Evolutionary conservation across 352 stramenopile species (phyloP).

Genomic region (Hyaloperonospora brassicae): DNA sequence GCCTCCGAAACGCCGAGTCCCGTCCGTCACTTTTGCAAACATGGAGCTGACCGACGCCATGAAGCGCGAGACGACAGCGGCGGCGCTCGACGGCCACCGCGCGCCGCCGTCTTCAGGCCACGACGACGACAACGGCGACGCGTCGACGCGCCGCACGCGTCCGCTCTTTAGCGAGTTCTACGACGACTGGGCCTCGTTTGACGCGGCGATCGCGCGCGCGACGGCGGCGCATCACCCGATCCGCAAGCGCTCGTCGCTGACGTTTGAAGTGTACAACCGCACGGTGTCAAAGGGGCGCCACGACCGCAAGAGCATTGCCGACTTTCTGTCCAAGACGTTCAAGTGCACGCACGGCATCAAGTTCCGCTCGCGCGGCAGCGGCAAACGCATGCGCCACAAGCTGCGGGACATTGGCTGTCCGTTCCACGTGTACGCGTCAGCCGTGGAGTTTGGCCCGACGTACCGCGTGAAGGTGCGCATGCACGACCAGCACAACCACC

Average conservation of each 20-base stretch:
- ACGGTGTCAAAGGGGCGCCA: slow-evolving; percentile 79
- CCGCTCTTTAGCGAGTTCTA: slow-evolving; percentile 70
- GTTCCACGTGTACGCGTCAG: slow-evolving; percentile 74
- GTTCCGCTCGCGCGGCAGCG: slow-evolving; percentile 62
- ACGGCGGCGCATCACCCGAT: slow-evolving; percentile 67
- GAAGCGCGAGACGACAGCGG: slow-evolving; percentile 7
- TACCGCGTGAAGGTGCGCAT: slow-evolving; percentile 69
- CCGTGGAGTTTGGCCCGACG: slow-evolving; percentile 46
- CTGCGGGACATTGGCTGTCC: slow-evolving; percentile 64
- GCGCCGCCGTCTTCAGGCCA: background rate
- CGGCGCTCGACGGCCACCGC: slow-evolving; percentile 3
- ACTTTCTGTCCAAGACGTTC: slow-evolving; percentile 77
- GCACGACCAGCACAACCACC: slow-evolving; percentile 73
- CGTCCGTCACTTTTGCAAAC: background rate
- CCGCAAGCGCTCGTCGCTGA: slow-evolving; percentile 74
- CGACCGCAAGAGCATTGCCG: slow-evolving; percentile 61
- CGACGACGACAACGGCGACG: background rate
- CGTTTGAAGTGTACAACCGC: slow-evolving; percentile 82
- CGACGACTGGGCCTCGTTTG: slow-evolving; percentile 65
- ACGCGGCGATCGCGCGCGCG: slow-evolving; percentile 47
- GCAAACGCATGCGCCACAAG: slow-evolving; percentile 61
- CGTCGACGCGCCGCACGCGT: background rate
- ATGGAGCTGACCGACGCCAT: slow-evolving; percentile 21
- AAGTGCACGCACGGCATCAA: slow-evolving; percentile 83
- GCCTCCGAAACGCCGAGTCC: slow-evolving; percentile 11